Evolutionary conservation across 352 stramenopile genomes (phyloP).

Genomic region (Phytophthora vignae): DNA sequence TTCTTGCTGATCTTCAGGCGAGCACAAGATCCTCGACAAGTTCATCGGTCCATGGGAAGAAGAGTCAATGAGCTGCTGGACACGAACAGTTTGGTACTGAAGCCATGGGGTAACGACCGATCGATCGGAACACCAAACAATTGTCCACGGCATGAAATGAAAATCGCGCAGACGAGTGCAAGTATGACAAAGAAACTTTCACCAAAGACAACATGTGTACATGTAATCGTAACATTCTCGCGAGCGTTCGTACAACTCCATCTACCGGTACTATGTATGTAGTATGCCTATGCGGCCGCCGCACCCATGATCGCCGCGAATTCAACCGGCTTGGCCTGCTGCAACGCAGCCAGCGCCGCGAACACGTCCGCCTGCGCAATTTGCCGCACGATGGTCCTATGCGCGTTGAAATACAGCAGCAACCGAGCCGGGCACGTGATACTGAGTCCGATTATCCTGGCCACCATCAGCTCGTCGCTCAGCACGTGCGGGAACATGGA

Average conservation of each 20-base stretch:
- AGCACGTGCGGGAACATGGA: constrained; percentile 38
- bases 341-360: constrained; percentile 17
- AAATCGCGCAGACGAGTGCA: too few relatives aligned
- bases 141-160: too few relatives aligned
- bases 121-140: too few relatives aligned
- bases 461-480: constrained; percentile 35
- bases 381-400: constrained; percentile 22
- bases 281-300: constrained; percentile 1
- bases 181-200: too few relatives aligned
- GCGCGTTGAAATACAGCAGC: constrained; percentile 30
- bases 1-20: background rate
- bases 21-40: background rate
- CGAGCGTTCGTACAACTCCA: too few relatives aligned
- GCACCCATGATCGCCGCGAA: constrained; percentile 35
- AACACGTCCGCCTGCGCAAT: constrained; percentile 26
- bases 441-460: constrained; percentile 29
- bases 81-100: too few relatives aligned
- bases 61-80: too few relatives aligned
- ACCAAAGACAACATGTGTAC: too few relatives aligned
- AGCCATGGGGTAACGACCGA: too few relatives aligned
- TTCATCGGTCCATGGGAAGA: background rate
- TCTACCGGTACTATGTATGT: too few relatives aligned
- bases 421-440: constrained; percentile 29
- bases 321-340: constrained; percentile 27
- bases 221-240: background rate